phyloP scores from a whole-genome alignment of 352 stramenopile species.

The Halophytophthora polymorphica region DNA sequence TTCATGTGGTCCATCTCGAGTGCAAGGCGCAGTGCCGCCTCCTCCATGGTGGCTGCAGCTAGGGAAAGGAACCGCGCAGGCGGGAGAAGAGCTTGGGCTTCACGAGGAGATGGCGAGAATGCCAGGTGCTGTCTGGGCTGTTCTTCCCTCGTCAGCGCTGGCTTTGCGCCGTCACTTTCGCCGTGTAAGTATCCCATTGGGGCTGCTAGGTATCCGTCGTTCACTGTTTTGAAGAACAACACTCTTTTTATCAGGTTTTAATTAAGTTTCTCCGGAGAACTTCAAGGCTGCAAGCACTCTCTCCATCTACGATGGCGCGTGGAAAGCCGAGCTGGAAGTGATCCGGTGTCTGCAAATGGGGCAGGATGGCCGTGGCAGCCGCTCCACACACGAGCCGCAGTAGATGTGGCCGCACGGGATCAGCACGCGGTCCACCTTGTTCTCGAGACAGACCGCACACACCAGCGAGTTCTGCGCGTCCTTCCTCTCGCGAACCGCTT shows the following conservation, averaged over 20 bases:
- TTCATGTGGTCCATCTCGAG: constrained; percentile 11
- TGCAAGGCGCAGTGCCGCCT: background rate
- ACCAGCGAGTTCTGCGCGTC: constrained; percentile 69
- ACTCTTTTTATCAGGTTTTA: too few species aligned
- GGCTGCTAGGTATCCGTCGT: too few species aligned
- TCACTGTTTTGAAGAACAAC: too few species aligned
- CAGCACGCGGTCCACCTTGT: constrained; percentile 77
- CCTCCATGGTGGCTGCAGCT: background rate
- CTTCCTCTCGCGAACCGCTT: constrained; percentile 68
- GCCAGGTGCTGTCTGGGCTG: too few species aligned
- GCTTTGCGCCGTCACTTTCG: too few species aligned
- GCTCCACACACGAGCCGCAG: constrained; percentile 60
- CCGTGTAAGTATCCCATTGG: too few species aligned
- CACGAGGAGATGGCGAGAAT: background rate
- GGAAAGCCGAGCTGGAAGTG: constrained; percentile 54
- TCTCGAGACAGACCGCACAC: constrained; percentile 80
- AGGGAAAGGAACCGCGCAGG: background rate
- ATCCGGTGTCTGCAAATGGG: constrained; percentile 72
- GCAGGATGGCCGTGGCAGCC: constrained; percentile 58
- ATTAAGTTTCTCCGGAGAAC: background rate
- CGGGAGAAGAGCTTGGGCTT: background rate
- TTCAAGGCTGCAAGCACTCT: too few species aligned
- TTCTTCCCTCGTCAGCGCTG: too few species aligned
- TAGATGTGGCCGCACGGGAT: constrained; percentile 85
- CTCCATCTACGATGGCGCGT: constrained; percentile 49